Percentiles rank a stretch among this genome's conserved stretches.
These are phyloP conservation scores for Claviceps sp. DNA, from an alignment of 2,329 filamentous ascomycete genomes.

Conservation along the genomic window DNA sequence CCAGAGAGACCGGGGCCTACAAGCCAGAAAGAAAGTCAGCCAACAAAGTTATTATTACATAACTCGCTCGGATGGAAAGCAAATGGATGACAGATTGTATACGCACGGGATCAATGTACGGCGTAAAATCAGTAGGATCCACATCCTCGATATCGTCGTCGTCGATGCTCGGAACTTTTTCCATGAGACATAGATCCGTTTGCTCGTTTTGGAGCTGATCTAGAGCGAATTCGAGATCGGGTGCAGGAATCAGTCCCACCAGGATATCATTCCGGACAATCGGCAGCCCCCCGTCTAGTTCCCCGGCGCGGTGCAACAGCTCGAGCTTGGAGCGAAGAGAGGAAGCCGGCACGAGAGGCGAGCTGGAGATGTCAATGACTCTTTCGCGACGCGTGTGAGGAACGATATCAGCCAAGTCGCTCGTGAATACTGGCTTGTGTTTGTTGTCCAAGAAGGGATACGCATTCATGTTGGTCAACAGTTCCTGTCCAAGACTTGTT, in stretches of 20 bases:
- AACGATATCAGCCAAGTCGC: conserved; percentile 76
- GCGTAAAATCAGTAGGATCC: conserved; percentile 75
- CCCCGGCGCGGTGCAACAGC: conserved; percentile 68
- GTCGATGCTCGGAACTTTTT: conserved; percentile 46
- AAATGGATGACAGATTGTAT: not conserved
- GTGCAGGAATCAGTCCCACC: conserved; percentile 83
- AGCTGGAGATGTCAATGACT: conserved; percentile 77
- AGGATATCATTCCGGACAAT: conserved; percentile 69
- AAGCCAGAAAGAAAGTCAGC: conserved; percentile 7
- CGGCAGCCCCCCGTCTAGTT: conserved; percentile 83
- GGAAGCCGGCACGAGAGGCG: conserved; percentile 63
- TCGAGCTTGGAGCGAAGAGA: conserved; percentile 72
- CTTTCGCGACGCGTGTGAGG: conserved; percentile 60
- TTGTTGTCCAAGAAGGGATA: conserved; percentile 98
- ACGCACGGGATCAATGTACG: conserved; percentile 74
- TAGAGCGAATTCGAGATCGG: conserved; percentile 84
- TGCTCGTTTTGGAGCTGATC: conserved; percentile 71
- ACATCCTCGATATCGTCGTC: conserved; percentile 47
- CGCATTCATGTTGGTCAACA: conserved; percentile 91
- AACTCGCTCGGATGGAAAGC: not conserved
- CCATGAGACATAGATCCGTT: conserved; percentile 70
- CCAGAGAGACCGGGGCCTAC: conserved; percentile 74
- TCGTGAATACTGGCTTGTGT: conserved; percentile 79
- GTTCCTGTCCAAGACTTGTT: conserved; percentile 40
- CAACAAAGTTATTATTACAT: not conserved